phyloP scores from a whole-genome alignment of 1,139 yeast genomes.

The Blastobotrys elegans region DNA sequence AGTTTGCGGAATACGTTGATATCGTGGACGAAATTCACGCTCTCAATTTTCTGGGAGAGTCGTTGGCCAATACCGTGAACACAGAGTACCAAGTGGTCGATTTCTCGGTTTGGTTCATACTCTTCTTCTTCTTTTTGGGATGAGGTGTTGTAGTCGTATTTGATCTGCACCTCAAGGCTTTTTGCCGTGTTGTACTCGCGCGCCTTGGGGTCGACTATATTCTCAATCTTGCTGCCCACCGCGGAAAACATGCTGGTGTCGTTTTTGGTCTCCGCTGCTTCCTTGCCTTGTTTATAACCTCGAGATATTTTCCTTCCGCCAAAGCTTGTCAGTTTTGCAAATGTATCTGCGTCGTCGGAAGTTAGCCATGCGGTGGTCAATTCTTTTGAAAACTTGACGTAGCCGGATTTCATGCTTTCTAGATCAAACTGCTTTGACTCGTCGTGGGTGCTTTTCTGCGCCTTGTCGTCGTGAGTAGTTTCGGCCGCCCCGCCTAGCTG shows the following conservation, averaged over 20 bases:
- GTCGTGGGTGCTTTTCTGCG: constrained; percentile 5
- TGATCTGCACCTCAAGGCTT: constrained; percentile 27
- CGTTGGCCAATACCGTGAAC: constrained; percentile 91
- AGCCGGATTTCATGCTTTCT: constrained; percentile 6
- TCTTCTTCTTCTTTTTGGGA: constrained; percentile 11
- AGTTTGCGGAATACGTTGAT: constrained; percentile 64
- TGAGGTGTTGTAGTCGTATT: constrained; percentile 24
- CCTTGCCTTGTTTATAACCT: constrained; percentile 19
- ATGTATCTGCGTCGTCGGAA: constrained; percentile 10
- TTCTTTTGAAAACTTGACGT: constrained; percentile 13
- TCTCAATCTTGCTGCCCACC: constrained; percentile 5
- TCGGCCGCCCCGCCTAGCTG: constrained; percentile 16
- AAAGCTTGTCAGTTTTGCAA: constrained; percentile 2
- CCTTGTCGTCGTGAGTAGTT: background rate
- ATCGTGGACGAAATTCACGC: constrained; percentile 79
- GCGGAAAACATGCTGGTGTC: constrained; percentile 4
- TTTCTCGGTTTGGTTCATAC: constrained; percentile 38
- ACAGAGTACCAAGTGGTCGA: constrained; percentile 77
- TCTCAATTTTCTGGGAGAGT: constrained; percentile 67
- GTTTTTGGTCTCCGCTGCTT: background rate
- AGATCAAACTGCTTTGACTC: constrained; percentile 9
- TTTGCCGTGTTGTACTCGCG: constrained; percentile 9
- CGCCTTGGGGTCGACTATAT: constrained; percentile 4
- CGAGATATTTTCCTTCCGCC: constrained; percentile 16
- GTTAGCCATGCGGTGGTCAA: constrained; percentile 13